Conservation (phyloP, 441 rosid species). For the Populus hybrid region DNA sequence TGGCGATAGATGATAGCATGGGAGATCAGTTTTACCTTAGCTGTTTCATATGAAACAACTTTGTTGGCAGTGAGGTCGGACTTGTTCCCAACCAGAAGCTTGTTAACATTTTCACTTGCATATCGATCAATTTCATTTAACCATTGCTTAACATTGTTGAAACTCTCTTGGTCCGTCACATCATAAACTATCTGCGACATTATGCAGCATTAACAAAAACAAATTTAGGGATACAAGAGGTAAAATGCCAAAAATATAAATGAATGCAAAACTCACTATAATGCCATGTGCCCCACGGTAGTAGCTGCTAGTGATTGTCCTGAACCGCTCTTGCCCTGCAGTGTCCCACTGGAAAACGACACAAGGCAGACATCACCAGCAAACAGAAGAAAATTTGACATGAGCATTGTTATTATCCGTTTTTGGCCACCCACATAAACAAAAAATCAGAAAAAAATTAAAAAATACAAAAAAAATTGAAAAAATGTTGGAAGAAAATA, state of each 20-base stretch:
- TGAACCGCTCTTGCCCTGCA: conserved; percentile 70
- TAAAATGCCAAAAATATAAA: neutral
- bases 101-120: conserved; percentile 80
- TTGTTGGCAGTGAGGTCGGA: conserved; percentile 69
- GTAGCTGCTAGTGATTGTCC: conserved; percentile 74
- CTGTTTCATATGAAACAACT: conserved; percentile 71
- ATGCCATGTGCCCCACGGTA: conserved; percentile 71
- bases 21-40: conserved; percentile 41
- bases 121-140: conserved; percentile 77
- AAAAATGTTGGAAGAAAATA: too few relatives aligned
- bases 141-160: conserved; percentile 86
- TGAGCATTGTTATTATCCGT: neutral
- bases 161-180: conserved; percentile 80
- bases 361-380: neutral
- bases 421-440: too few relatives aligned
- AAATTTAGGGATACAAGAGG: neutral
- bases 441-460: too few relatives aligned
- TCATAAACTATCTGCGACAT: conserved; percentile 63
- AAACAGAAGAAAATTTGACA: neutral
- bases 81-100: conserved; percentile 82
- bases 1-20: neutral
- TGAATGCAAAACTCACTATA: conserved; percentile 33
- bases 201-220: neutral
- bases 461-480: too few relatives aligned
- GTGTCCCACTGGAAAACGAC: conserved; percentile 56